A percentile compares a stretch with the other conserved stretches of the same genome.
Evolutionary conservation across 2,329 filamentous ascomycete genomes (phyloP).

Genomic region (Apiospora saccharicola): DNA sequence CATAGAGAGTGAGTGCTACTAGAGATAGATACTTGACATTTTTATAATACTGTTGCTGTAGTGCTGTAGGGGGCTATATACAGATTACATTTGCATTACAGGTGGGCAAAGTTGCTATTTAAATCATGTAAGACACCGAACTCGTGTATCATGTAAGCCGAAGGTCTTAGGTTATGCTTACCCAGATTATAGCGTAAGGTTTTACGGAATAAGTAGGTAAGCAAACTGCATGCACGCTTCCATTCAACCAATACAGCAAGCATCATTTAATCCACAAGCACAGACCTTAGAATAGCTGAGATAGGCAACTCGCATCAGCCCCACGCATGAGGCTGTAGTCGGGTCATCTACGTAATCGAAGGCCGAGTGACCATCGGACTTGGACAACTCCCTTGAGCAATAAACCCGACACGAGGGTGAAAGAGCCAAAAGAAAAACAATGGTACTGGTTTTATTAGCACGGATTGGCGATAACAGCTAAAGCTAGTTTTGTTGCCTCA

Average conservation of each 20-base stretch:
- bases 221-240: neutral
- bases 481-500: neutral
- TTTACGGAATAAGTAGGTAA: neutral
- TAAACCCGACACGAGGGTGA: neutral
- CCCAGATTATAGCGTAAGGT: neutral
- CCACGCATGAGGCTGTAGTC: neutral
- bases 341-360: neutral
- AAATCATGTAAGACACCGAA: neutral
- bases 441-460: neutral
- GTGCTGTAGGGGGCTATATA: no score
- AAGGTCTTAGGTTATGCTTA: neutral
- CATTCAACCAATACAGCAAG: neutral
- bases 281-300: neutral
- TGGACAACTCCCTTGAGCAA: neutral
- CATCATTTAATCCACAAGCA: neutral
- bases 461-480: neutral
- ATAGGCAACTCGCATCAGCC: neutral
- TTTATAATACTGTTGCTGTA: neutral
- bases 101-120: neutral
- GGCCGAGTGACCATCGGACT: constrained; percentile 5
- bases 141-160: neutral
- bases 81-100: no score
- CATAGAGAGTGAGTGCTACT: neutral
- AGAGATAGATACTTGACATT: neutral
- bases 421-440: neutral